These are phyloP conservation scores for Vitellaria paradoxa DNA, from an alignment of 179 eudicot genomes.

Conservation along the genomic window DNA sequence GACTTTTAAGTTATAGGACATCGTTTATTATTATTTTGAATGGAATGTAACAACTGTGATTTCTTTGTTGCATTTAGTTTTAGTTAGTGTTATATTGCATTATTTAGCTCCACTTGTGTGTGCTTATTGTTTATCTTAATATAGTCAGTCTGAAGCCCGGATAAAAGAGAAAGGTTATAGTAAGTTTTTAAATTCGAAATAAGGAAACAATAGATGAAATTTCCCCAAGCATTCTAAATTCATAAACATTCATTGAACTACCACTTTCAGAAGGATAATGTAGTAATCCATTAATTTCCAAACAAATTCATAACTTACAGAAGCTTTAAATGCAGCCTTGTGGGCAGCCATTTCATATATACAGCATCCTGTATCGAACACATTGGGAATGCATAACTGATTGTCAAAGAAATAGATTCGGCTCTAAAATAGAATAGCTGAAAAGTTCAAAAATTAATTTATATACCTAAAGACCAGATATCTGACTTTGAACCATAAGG, in stretches of 20 bases:
- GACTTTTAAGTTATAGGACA: no score
- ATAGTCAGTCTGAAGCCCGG: no score
- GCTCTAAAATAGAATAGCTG: background rate
- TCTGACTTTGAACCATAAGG: slow-evolving; percentile 98
- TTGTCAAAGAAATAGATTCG: background rate
- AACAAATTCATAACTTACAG: slow-evolving; percentile 50
- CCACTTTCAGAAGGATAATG: background rate
- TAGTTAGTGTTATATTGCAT: no score
- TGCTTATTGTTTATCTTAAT: no score
- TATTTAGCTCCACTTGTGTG: no score
- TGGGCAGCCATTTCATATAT: slow-evolving; percentile 86
- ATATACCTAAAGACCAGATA: slow-evolving; percentile 92
- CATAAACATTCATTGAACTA: background rate
- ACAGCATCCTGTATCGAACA: slow-evolving; percentile 71
- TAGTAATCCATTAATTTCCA: background rate
- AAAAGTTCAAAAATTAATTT: background rate
- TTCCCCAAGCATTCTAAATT: background rate
- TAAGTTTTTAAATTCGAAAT: no score
- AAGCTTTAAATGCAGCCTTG: slow-evolving; percentile 92
- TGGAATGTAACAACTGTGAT: no score
- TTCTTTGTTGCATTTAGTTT: no score
- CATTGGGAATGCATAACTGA: background rate
- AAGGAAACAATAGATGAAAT: background rate
- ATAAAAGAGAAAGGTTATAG: no score
- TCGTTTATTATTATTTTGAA: no score